Conservation (phyloP, 805 yeast genomes). For the Gaillardinia entomophila region DNA sequence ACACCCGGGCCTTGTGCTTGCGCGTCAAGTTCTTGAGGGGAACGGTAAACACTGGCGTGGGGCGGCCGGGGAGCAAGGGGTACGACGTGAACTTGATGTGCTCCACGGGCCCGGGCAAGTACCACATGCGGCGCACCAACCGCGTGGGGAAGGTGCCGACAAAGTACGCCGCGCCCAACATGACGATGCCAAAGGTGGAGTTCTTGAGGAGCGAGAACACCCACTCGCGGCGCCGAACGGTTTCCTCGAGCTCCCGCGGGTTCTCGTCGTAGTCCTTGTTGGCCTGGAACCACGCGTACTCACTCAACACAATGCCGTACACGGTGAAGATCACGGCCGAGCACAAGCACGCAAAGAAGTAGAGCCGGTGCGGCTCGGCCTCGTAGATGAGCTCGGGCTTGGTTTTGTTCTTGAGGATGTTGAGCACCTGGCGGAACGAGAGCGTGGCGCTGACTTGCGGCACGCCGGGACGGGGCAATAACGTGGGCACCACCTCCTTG, state of each 20-base stretch:
- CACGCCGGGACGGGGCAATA: conserved; percentile 71
- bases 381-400: conserved; percentile 75
- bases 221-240: conserved; percentile 39
- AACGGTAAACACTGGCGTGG: conserved; percentile 68
- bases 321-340: conserved; percentile 62
- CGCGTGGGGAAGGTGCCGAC: conserved; percentile 54
- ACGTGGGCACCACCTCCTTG: conserved; percentile 58
- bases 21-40: conserved; percentile 54
- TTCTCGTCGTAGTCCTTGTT: conserved; percentile 49
- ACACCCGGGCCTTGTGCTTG: conserved; percentile 59
- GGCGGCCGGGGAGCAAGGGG: conserved; percentile 67
- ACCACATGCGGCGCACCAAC: conserved; percentile 71
- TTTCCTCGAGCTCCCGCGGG: conserved; percentile 37
- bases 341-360: conserved; percentile 64
- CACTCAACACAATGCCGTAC: conserved; percentile 60
- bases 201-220: conserved; percentile 20
- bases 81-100: conserved; percentile 65
- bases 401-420: conserved; percentile 45
- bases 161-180: conserved; percentile 24
- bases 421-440: conserved; percentile 58
- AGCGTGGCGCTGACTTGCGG: conserved; percentile 60
- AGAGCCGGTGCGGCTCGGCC: conserved; percentile 76
- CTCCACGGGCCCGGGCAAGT: conserved; percentile 56
- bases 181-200: conserved; percentile 21
- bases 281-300: conserved; percentile 50